Conservation (phyloP, 2,329 filamentous ascomycete species). For the Capronia americana region DNA sequence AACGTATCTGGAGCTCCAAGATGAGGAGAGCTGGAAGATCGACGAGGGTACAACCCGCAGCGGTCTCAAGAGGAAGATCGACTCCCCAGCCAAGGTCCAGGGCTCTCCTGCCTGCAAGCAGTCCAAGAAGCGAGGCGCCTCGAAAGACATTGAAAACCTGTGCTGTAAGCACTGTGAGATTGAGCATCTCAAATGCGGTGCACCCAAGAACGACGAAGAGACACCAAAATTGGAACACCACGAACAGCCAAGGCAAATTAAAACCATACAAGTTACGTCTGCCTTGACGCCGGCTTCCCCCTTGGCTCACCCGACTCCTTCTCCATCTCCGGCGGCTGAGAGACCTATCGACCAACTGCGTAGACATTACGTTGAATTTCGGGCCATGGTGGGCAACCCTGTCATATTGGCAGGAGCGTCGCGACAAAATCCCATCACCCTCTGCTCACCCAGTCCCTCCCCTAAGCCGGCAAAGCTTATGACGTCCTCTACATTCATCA, state of each 20-base stretch:
- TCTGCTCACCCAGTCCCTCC: conserved; percentile 23
- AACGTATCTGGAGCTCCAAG: conserved; percentile 17
- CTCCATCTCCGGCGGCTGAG: background rate
- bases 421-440: conserved; percentile 19
- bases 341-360: background rate
- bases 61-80: conserved; percentile 15
- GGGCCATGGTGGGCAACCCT: background rate
- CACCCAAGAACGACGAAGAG: background rate
- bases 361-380: background rate
- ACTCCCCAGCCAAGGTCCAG: background rate
- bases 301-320: background rate
- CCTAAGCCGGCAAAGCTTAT: conserved; percentile 7
- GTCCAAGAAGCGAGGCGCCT: conserved; percentile 13
- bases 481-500: conserved; percentile 16
- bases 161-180: conserved; percentile 14
- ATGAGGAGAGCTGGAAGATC: conserved; percentile 27
- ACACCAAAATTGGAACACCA: background rate
- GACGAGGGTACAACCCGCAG: conserved; percentile 26
- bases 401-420: conserved; percentile 10
- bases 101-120: conserved; percentile 8
- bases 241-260: background rate
- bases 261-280: background rate
- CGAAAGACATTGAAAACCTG: background rate
- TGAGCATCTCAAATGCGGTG: background rate
- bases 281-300: background rate